These are phyloP conservation scores for Candida lessepsii DNA, from an alignment of 805 yeast genomes.

Conservation along the genomic window DNA sequence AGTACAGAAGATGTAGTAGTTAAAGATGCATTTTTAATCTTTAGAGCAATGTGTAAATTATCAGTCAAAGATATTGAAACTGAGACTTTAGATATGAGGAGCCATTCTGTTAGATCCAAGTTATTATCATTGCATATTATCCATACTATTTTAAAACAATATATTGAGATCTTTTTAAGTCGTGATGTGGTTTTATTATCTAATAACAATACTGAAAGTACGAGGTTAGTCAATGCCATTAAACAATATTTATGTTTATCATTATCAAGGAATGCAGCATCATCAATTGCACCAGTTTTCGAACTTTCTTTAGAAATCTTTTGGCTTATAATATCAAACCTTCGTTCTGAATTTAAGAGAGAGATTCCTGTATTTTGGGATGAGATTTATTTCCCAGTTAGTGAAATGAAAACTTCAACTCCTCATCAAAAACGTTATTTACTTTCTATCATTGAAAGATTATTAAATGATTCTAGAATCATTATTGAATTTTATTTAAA, in stretches of 20 bases:
- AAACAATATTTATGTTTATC: conserved; percentile 82
- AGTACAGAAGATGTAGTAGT: conserved; percentile 67
- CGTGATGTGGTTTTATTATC: conserved; percentile 52
- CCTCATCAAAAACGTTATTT: conserved; percentile 90
- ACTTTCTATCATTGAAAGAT: conserved; percentile 72
- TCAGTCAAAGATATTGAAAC: conserved; percentile 82
- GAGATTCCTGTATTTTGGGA: conserved; percentile 93
- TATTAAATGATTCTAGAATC: conserved; percentile 86
- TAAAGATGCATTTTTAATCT: conserved; percentile 89
- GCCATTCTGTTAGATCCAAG: conserved; percentile 91
- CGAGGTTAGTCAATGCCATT: conserved; percentile 72
- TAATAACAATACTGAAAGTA: conserved; percentile 48
- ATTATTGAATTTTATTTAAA: conserved; percentile 90
- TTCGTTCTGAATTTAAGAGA: conserved; percentile 84
- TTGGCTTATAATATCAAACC: conserved; percentile 80
- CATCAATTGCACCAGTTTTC: conserved; percentile 86
- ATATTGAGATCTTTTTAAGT: conserved; percentile 75
- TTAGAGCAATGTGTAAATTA: conserved; percentile 92
- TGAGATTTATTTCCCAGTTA: conserved; percentile 91
- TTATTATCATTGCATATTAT: conserved; percentile 83
- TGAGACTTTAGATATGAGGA: conserved; percentile 76
- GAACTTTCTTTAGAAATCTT: conserved; percentile 90
- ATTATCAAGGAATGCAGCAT: conserved; percentile 88
- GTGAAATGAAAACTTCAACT: conserved; percentile 88
- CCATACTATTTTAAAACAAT: conserved; percentile 80